Percentiles rank a stretch among this genome's conserved stretches.
These are phyloP conservation scores for Chloroidium sp. DNA, from an alignment of 163 green algal species.

Conservation along the genomic window DNA sequence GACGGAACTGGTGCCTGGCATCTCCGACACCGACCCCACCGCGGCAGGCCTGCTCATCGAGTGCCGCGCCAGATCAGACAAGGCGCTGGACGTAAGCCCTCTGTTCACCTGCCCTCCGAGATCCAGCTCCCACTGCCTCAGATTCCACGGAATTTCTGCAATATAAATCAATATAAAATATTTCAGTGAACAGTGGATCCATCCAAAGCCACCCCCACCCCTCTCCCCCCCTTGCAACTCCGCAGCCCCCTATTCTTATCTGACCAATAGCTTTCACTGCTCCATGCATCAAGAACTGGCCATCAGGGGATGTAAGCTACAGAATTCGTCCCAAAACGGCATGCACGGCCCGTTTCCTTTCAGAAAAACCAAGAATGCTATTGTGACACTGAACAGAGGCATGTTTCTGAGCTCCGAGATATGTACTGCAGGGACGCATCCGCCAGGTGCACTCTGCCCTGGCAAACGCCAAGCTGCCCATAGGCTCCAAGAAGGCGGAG, in stretches of 20 bases:
- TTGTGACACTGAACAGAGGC: too few relatives aligned
- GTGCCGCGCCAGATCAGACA: slow-evolving; percentile 67
- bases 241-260: too few relatives aligned
- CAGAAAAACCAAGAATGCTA: background rate
- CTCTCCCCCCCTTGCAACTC: too few relatives aligned
- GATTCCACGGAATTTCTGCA: too few relatives aligned
- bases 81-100: slow-evolving; percentile 42
- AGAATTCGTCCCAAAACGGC: background rate
- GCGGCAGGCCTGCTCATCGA: slow-evolving; percentile 93
- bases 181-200: too few relatives aligned
- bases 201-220: too few relatives aligned
- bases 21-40: slow-evolving; percentile 69
- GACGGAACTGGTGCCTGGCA: slow-evolving; percentile 65
- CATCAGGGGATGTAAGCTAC: too few relatives aligned
- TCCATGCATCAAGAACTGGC: too few relatives aligned
- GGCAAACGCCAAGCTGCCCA: slow-evolving; percentile 42
- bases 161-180: too few relatives aligned
- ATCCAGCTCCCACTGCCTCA: too few relatives aligned
- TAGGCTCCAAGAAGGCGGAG: slow-evolving; percentile 51
- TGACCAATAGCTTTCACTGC: too few relatives aligned
- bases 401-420: background rate
- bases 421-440: slow-evolving; percentile 37
- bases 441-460: slow-evolving; percentile 59
- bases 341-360: background rate
- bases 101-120: too few relatives aligned